phyloP scores from a whole-genome alignment of 2,329 filamentous ascomycete species.

The Karstenula rhodostoma region DNA sequence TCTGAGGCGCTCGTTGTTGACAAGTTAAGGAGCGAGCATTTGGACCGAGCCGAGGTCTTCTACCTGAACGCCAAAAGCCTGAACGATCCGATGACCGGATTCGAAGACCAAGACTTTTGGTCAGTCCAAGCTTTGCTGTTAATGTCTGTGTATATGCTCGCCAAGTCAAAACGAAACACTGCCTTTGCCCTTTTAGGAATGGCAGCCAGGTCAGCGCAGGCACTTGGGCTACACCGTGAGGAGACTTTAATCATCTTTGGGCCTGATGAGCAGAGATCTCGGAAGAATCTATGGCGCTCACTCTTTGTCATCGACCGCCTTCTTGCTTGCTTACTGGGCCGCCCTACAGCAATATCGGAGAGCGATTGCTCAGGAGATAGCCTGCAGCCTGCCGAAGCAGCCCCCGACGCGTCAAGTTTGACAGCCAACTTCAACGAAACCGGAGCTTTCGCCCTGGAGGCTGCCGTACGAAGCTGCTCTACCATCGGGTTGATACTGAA shows the following conservation, averaged over 20 bases:
- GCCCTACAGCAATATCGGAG: constrained; percentile 68
- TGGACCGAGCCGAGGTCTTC: constrained; percentile 68
- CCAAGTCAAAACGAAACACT: constrained; percentile 68
- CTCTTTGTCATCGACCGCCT: constrained; percentile 72
- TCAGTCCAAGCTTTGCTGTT: constrained; percentile 69
- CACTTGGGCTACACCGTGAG: constrained; percentile 68
- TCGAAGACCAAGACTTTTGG: constrained; percentile 71
- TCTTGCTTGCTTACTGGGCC: constrained; percentile 68
- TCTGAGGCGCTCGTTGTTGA: constrained; percentile 61
- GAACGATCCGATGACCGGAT: constrained; percentile 57
- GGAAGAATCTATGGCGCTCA: constrained; percentile 70
- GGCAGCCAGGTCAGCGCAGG: constrained; percentile 69
- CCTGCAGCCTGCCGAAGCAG: constrained; percentile 40
- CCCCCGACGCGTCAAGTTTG: constrained; percentile 26
- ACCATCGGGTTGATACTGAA: constrained; percentile 67
- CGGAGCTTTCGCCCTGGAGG: constrained; percentile 58
- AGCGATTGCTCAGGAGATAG: constrained; percentile 66
- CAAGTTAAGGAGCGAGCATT: constrained; percentile 58
- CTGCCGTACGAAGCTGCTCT: constrained; percentile 65
- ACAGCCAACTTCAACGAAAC: constrained; percentile 41
- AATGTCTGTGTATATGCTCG: constrained; percentile 71
- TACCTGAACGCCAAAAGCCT: constrained; percentile 67
- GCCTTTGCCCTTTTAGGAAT: constrained; percentile 69
- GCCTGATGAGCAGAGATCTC: constrained; percentile 55
- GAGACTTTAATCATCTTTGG: constrained; percentile 65